Conservation (phyloP, 164 flowering plant genomes). For the Chloranthus sessilifolius region DNA sequence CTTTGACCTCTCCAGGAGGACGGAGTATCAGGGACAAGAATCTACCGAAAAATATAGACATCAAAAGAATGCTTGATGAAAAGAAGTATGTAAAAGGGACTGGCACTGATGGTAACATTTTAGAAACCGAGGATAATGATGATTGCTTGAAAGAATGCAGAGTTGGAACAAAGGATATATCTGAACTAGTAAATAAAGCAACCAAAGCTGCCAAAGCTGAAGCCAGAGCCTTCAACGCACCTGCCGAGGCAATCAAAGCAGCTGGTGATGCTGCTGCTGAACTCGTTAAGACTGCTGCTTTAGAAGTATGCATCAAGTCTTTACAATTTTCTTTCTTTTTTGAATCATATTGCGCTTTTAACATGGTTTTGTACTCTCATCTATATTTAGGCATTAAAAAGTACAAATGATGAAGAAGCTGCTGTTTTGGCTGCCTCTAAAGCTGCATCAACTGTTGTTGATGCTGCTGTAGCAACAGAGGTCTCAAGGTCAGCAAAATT, state of each 20-base stretch:
- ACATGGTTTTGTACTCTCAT: background rate
- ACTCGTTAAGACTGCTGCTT: slow-evolving; percentile 78
- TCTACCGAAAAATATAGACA: slow-evolving; percentile 35
- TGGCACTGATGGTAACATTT: slow-evolving; percentile 29
- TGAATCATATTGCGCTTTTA: slow-evolving; percentile 1
- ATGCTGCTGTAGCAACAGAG: slow-evolving; percentile 78
- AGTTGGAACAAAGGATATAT: slow-evolving; percentile 71
- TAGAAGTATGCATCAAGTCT: slow-evolving; percentile 50
- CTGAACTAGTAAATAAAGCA: slow-evolving; percentile 74
- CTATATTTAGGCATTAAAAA: slow-evolving; percentile 54
- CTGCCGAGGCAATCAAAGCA: slow-evolving; percentile 76
- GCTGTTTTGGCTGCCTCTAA: slow-evolving; percentile 82
- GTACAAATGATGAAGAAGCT: slow-evolving; percentile 73
- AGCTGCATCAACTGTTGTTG: slow-evolving; percentile 86
- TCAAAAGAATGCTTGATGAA: slow-evolving; percentile 31
- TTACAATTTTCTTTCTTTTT: background rate
- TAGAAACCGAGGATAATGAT: slow-evolving; percentile 67
- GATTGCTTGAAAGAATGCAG: slow-evolving; percentile 60
- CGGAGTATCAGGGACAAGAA: slow-evolving; percentile 46
- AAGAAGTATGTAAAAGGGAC: slow-evolving; percentile 30
- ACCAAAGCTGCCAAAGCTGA: slow-evolving; percentile 94
- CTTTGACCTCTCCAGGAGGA: slow-evolving; percentile 41
- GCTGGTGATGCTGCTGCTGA: slow-evolving; percentile 99
- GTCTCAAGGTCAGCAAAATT: slow-evolving; percentile 53
- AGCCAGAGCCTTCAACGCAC: slow-evolving; percentile 87